Percentiles rank a stretch among this genome's conserved stretches.
phyloP scores from a whole-genome alignment of 345 rosid species.

The Cochlearia excelsa region DNA sequence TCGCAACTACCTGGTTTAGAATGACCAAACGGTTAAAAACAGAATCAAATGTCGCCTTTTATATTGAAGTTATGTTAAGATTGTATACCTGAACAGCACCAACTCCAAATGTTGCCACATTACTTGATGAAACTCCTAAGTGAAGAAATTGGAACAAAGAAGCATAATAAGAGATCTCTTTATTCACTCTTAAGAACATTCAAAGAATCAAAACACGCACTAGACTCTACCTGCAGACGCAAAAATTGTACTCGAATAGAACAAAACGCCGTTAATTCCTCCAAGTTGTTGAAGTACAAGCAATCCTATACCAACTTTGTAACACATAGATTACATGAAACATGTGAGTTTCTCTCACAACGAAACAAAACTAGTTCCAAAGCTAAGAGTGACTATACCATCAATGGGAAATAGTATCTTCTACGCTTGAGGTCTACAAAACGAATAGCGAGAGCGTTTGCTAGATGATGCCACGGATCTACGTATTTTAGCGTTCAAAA shows the following conservation, averaged over 20 bases:
- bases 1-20: conserved; percentile 65
- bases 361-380: conserved; percentile 8
- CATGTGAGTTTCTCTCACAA: conserved; percentile 14
- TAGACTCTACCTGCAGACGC: conserved; percentile 61
- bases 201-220: conserved; percentile 11
- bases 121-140: conserved; percentile 68
- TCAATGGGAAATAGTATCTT: conserved; percentile 92
- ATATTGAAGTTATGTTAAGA: neutral
- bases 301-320: conserved; percentile 91
- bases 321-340: conserved; percentile 20
- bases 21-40: conserved; percentile 6
- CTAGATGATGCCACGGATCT: conserved; percentile 74
- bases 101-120: conserved; percentile 67
- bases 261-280: conserved; percentile 89
- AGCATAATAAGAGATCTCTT: conserved; percentile 7
- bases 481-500: conserved; percentile 32
- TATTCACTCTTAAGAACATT: conserved; percentile 7
- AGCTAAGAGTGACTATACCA: conserved; percentile 46
- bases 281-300: conserved; percentile 85
- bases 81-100: conserved; percentile 78
- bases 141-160: conserved; percentile 6
- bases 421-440: conserved; percentile 85
- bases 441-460: conserved; percentile 64
- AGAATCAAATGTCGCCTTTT: neutral
- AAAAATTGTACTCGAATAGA: conserved; percentile 88